A percentile compares a stretch with the other conserved stretches of the same genome.
These are phyloP conservation scores for Gaillardinia entomophila DNA, from an alignment of 805 yeast genomes.

Conservation along the genomic window DNA sequence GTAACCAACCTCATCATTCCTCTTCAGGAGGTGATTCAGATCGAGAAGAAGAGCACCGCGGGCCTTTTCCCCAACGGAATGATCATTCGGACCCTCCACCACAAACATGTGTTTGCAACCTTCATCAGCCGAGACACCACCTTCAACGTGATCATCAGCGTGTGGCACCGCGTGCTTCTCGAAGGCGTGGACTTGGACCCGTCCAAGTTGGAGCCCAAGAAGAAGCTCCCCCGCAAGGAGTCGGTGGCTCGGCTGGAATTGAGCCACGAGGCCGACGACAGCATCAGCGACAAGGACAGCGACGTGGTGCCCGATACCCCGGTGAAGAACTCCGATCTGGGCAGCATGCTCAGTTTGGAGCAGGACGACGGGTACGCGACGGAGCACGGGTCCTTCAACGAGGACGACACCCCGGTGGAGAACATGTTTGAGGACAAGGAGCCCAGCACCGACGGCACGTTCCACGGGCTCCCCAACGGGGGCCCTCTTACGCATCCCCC, in stretches of 20 bases:
- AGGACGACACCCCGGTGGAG: conserved; percentile 2
- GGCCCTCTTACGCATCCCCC: conserved; percentile 66
- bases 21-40: conserved; percentile 59
- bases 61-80: conserved; percentile 92
- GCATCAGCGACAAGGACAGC: neutral
- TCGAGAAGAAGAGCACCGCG: conserved; percentile 81
- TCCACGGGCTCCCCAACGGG: conserved; percentile 25
- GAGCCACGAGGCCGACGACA: neutral
- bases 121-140: conserved; percentile 79
- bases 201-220: conserved; percentile 1
- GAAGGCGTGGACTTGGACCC: conserved; percentile 13
- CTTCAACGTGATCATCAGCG: conserved; percentile 57
- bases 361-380: neutral
- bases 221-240: conserved; percentile 1
- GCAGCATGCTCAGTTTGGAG: neutral
- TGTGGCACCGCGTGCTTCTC: conserved; percentile 53
- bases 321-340: too few species aligned
- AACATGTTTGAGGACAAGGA: neutral
- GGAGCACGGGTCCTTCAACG: conserved; percentile 1
- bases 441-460: neutral
- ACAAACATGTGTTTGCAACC: conserved; percentile 77
- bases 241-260: neutral
- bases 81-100: conserved; percentile 55
- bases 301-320: too few species aligned
- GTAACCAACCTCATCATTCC: conserved; percentile 74